Evolutionary conservation across 2,329 filamentous ascomycete genomes (phyloP).

Genomic region (Rhynchosporium agropyri): DNA sequence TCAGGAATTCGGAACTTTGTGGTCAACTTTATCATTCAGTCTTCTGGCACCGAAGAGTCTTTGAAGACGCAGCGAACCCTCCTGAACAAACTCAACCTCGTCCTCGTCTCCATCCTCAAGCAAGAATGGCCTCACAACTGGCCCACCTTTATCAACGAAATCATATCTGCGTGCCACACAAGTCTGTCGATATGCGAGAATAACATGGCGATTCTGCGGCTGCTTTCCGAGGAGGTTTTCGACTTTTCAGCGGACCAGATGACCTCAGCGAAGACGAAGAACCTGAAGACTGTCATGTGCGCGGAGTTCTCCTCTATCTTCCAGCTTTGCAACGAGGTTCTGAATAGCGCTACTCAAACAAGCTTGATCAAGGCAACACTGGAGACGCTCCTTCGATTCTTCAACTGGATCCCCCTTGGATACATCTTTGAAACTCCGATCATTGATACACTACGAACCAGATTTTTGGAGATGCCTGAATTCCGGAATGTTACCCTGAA

Average conservation of each 20-base stretch:
- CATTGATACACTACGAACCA: constrained; percentile 89
- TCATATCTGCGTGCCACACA: constrained; percentile 92
- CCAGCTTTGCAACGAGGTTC: constrained; percentile 92
- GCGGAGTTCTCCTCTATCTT: constrained; percentile 98
- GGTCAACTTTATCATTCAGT: constrained; percentile 96
- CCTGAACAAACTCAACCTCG: constrained; percentile 97
- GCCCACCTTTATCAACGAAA: constrained; percentile 99
- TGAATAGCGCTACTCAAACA: constrained; percentile 84
- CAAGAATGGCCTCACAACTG: constrained; percentile 99
- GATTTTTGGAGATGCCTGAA: constrained; percentile 90
- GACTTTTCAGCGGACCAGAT: constrained; percentile 99
- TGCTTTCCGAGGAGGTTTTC: constrained; percentile 97
- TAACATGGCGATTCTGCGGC: constrained; percentile 96
- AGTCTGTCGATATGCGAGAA: constrained; percentile 98
- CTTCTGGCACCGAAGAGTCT: constrained; percentile 86
- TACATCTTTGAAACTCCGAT: constrained; percentile 98
- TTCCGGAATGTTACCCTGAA: constrained; percentile 97
- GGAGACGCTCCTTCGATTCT: constrained; percentile 91
- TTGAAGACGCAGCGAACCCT: constrained; percentile 83
- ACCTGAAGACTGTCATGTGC: constrained; percentile 98
- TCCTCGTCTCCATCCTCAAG: constrained; percentile 95
- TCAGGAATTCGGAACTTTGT: constrained; percentile 98
- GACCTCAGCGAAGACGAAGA: constrained; percentile 97
- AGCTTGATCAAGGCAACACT: constrained; percentile 95
- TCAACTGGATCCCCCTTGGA: constrained; percentile 98